Percentiles rank a stretch among this genome's conserved stretches.
These are phyloP conservation scores for Leptodontidium sp. DNA, from an alignment of 2,329 filamentous ascomycete genomes.

Conservation along the genomic window DNA sequence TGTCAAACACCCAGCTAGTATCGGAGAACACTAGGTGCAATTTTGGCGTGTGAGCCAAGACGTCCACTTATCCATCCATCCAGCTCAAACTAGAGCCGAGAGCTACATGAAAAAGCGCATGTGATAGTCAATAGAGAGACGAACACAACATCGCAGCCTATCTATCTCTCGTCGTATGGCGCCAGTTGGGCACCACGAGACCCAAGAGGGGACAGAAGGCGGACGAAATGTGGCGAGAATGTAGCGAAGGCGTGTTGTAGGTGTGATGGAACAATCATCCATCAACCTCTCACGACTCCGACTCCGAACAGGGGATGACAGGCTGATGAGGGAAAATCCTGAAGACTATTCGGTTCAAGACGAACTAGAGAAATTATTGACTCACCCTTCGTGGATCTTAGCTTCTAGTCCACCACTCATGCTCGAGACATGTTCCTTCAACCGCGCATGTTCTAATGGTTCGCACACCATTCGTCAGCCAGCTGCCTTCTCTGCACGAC, in stretches of 20 bases:
- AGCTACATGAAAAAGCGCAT: neutral
- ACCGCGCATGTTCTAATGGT: constrained; percentile 80
- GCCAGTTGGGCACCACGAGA: neutral
- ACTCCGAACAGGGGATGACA: neutral
- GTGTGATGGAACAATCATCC: neutral
- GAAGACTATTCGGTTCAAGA: neutral
- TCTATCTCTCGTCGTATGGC: neutral
- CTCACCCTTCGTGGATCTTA: constrained; percentile 91
- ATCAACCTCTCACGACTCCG: neutral
- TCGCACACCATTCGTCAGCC: constrained; percentile 50
- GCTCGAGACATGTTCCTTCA: constrained; percentile 86
- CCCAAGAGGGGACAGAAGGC: neutral
- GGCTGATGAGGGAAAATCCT: constrained; percentile 26
- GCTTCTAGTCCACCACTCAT: constrained; percentile 94
- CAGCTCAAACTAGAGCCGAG: neutral
- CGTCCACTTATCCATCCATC: neutral
- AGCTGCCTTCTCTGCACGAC: constrained; percentile 38
- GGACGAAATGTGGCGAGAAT: constrained; percentile 1
- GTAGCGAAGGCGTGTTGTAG: neutral
- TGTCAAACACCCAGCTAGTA: neutral
- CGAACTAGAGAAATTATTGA: constrained; percentile 38
- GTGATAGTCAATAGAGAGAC: constrained; percentile 2
- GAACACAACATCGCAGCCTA: neutral
- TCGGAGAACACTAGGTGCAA: neutral
- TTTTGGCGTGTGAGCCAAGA: neutral